Percentiles rank a stretch among this genome's conserved stretches.
Conservation (phyloP, 1,139 yeast genomes). For the Arxiozyma bovina region DNA sequence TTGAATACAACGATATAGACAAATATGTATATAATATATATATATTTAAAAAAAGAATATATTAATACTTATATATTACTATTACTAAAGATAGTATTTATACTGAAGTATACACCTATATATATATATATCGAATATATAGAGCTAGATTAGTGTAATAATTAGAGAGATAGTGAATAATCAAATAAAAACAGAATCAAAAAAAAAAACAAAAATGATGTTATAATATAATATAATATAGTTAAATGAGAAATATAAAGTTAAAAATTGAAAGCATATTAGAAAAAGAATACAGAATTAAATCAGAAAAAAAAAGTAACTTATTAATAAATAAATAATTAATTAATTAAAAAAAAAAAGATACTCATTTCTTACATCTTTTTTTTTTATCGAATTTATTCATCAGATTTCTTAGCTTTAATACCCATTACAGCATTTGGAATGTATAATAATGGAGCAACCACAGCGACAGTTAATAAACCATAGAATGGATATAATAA, state of each 20-base stretch:
- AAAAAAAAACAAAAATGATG: no score
- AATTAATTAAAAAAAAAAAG: neutral
- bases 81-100: no score
- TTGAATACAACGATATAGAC: no score
- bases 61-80: no score
- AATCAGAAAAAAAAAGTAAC: neutral
- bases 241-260: neutral
- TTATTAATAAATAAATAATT: neutral
- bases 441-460: slow-evolving; percentile 62
- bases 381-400: no score
- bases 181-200: neutral
- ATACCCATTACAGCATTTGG: slow-evolving; percentile 73
- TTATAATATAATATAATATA: neutral
- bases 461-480: slow-evolving; percentile 64
- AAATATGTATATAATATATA: neutral
- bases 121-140: no score
- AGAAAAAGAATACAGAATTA: neutral
- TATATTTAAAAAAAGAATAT: neutral
- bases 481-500: slow-evolving; percentile 87
- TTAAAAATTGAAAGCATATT: neutral
- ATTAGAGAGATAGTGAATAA: neutral
- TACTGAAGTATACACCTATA: neutral
- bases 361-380: no score
- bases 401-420: slow-evolving; percentile 38
- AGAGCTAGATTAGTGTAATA: neutral